A percentile compares a stretch with the other conserved stretches of the same genome.
Evolutionary conservation across 805 yeast genomes (phyloP).

Genomic region (Candida montana): DNA sequence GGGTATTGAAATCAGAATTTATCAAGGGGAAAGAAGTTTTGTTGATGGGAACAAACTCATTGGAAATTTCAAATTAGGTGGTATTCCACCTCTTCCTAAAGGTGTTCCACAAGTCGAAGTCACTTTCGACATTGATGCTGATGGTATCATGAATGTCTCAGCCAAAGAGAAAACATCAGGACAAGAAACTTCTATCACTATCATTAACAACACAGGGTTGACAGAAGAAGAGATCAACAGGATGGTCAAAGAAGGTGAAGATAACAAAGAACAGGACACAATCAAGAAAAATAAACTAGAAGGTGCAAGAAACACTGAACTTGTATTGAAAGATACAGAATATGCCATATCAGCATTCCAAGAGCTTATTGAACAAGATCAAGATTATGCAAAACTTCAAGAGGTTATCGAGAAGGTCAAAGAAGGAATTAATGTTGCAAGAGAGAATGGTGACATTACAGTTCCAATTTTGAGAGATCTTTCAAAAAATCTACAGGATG

Average conservation of each 20-base stretch:
- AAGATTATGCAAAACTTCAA: conserved; percentile 41
- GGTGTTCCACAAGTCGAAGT: conserved; percentile 79
- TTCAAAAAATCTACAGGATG: conserved; percentile 70
- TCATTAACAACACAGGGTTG: conserved; percentile 64
- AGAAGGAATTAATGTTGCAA: conserved; percentile 61
- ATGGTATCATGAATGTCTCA: conserved; percentile 75
- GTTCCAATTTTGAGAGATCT: conserved; percentile 59
- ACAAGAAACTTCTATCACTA: conserved; percentile 69
- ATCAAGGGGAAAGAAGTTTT: conserved; percentile 76
- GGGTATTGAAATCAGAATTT: conserved; percentile 74
- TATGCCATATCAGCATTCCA: conserved; percentile 72
- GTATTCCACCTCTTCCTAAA: conserved; percentile 72
- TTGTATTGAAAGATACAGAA: conserved; percentile 82
- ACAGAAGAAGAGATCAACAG: conserved; percentile 62
- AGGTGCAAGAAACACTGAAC: conserved; percentile 73
- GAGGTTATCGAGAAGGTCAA: conserved; percentile 48
- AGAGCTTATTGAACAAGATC: conserved; percentile 42
- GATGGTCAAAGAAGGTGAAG: conserved; percentile 62
- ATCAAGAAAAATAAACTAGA: conserved; percentile 57
- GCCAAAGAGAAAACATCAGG: conserved; percentile 78
- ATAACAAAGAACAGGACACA: conserved; percentile 55
- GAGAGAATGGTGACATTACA: conserved; percentile 53
- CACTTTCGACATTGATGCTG: conserved; percentile 75
- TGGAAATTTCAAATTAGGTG: conserved; percentile 66
- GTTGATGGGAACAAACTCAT: conserved; percentile 74